Evolutionary conservation across 2,329 filamentous ascomycete genomes (phyloP).

Genomic region (Fusarium redolens): DNA sequence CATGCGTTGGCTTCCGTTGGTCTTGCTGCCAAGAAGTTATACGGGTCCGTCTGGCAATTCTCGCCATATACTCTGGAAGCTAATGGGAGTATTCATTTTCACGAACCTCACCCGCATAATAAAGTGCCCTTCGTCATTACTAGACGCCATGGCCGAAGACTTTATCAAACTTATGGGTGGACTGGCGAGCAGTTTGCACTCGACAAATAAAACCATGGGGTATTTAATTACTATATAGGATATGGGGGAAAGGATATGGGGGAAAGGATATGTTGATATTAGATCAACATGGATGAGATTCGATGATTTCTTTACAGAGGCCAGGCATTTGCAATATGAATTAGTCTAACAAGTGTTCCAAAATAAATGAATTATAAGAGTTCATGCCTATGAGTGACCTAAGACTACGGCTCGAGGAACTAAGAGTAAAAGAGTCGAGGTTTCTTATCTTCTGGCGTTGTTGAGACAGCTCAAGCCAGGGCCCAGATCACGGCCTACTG

Average conservation of each 20-base stretch:
- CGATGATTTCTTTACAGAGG: not conserved
- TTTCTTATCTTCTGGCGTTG: not conserved
- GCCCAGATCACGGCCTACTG: not conserved
- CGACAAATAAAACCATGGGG: not conserved
- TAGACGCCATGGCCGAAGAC: not conserved
- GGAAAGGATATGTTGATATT: not conserved
- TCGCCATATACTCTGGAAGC: not conserved
- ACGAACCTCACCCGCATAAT: not conserved
- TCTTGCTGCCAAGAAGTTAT: not conserved
- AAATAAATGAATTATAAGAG: not conserved
- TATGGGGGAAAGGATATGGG: too few relatives aligned
- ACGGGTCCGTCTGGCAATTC: not conserved
- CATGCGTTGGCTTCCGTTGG: not conserved
- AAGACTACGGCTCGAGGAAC: not conserved
- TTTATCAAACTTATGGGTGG: conserved; percentile 60
- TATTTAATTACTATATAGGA: not conserved
- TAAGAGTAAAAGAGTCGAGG: rapidly evolving
- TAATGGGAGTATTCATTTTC: not conserved
- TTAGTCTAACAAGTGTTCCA: too few relatives aligned
- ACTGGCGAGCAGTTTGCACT: conserved; percentile 56
- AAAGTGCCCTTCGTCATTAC: not conserved
- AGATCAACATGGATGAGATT: not conserved
- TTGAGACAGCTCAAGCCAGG: not conserved
- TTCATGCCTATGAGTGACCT: not conserved
- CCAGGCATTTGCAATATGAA: not conserved